phyloP scores from a whole-genome alignment of 345 rosid species.

The Anacardium occidentale region DNA sequence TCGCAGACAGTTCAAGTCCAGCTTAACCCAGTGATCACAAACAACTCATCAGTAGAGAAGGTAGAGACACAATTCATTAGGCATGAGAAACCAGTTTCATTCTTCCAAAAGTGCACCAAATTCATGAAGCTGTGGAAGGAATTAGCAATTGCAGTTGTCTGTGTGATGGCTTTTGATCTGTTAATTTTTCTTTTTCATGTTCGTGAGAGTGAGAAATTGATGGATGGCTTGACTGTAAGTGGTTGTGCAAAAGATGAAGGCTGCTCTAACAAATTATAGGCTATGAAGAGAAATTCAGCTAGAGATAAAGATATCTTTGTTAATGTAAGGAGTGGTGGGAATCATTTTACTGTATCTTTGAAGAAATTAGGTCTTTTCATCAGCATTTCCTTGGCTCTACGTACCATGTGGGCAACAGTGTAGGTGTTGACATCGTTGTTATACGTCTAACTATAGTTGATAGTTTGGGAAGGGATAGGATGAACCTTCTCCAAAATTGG shows the following conservation, averaged over 20 bases:
- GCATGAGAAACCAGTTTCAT: not conserved
- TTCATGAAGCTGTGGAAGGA: conserved; percentile 33
- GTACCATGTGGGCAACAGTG: conserved; percentile 46
- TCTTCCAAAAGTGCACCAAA: conserved; percentile 11
- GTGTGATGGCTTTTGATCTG: conserved; percentile 32
- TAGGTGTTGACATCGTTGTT: conserved; percentile 16
- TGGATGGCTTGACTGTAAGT: conserved; percentile 13
- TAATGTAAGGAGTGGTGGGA: conserved; percentile 25
- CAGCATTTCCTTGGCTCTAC: conserved; percentile 57
- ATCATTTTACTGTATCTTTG: conserved; percentile 27
- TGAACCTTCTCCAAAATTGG: conserved; percentile 19
- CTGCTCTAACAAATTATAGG: conserved; percentile 5
- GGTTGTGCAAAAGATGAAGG: conserved; percentile 4
- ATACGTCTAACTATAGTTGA: conserved; percentile 23
- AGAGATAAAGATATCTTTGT: conserved; percentile 29
- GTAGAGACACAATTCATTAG: conserved; percentile 8
- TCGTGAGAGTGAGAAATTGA: conserved; percentile 24
- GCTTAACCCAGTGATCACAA: conserved; percentile 39
- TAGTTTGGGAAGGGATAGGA: conserved; percentile 21
- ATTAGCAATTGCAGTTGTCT: conserved; percentile 27
- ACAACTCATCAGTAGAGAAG: conserved; percentile 20
- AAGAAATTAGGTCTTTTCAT: conserved; percentile 63
- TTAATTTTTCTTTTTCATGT: conserved; percentile 37
- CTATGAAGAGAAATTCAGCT: conserved; percentile 17
- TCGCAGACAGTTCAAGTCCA: conserved; percentile 75